Conservation (phyloP, 1,284 basidiomycete species). For the Cryptococcus sp. region DNA sequence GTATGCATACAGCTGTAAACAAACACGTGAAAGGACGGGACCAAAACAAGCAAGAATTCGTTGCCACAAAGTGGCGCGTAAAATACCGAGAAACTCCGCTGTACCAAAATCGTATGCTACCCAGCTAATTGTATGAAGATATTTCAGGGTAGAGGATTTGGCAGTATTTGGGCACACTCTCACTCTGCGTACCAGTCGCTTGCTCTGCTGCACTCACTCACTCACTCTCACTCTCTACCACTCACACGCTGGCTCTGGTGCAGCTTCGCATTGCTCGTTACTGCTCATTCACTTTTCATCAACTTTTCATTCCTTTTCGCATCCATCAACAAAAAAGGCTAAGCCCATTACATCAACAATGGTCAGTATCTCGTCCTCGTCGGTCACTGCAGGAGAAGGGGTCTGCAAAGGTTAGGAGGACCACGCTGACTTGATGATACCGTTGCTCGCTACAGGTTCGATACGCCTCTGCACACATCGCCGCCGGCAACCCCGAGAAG, state of each 20-base stretch:
- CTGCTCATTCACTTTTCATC: constrained; percentile 5
- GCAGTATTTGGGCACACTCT: constrained; percentile 3
- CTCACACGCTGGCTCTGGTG: neutral
- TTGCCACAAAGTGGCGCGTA: neutral
- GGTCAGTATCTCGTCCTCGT: constrained; percentile 9
- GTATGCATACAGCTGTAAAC: too few relatives aligned
- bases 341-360: constrained; percentile 11
- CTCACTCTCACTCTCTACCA: constrained; percentile 1
- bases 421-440: neutral
- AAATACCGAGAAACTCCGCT: constrained; percentile 39
- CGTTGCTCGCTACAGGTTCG: constrained; percentile 65
- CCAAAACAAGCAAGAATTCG: neutral
- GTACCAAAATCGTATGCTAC: neutral
- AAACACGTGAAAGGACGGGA: constrained; percentile 44
- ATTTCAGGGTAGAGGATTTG: constrained; percentile 2
- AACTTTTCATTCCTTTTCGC: constrained; percentile 11
- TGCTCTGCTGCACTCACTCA: constrained; percentile 3
- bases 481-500: constrained; percentile 88
- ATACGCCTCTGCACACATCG: constrained; percentile 78
- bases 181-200: neutral
- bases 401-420: neutral
- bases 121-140: too few relatives aligned
- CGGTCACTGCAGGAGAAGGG: neutral
- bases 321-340: constrained; percentile 15
- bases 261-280: neutral